phyloP scores from a whole-genome alignment of 2,329 filamentous ascomycete genomes.

The Cytospora leucostoma region DNA sequence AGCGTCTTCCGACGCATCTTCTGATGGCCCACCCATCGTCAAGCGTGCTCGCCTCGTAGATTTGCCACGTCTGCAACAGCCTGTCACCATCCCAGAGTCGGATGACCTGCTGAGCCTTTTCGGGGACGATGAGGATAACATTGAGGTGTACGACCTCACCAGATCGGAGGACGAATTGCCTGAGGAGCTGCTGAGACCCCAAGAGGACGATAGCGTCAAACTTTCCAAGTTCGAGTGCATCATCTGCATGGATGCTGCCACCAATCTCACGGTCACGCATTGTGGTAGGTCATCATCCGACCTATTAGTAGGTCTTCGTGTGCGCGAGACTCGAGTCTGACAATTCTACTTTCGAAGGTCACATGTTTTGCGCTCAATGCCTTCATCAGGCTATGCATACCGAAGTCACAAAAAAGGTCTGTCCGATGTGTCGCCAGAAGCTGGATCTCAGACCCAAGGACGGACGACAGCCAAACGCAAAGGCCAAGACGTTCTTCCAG shows the following conservation, averaged over 20 bases:
- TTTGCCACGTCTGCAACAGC: not conserved
- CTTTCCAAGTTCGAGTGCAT: conserved; percentile 63
- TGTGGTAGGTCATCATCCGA: conserved; percentile 55
- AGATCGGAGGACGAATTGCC: conserved; percentile 46
- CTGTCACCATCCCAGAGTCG: conserved; percentile 9
- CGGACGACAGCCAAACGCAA: conserved; percentile 33
- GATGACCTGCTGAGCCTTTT: conserved; percentile 31
- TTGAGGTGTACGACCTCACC: conserved; percentile 44
- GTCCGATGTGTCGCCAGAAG: conserved; percentile 64
- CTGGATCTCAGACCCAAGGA: conserved; percentile 43
- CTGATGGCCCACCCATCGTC: conserved; percentile 19
- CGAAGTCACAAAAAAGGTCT: conserved; percentile 56
- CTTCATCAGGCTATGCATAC: conserved; percentile 62
- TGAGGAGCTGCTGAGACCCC: conserved; percentile 43
- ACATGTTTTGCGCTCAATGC: conserved; percentile 65
- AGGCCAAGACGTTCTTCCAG: conserved; percentile 49
- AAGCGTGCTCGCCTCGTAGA: conserved; percentile 18
- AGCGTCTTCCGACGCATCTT: conserved; percentile 7
- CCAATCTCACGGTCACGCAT: conserved; percentile 62
- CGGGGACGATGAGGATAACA: conserved; percentile 33
- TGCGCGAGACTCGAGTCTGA: conserved; percentile 16
- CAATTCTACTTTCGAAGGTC: conserved; percentile 48
- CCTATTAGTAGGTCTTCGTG: not conserved
- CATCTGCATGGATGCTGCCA: conserved; percentile 67
- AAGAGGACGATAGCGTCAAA: conserved; percentile 52